Evolutionary conservation across 2,329 filamentous ascomycete genomes (phyloP).

Genomic region (Aspergillus aculeatinus): DNA sequence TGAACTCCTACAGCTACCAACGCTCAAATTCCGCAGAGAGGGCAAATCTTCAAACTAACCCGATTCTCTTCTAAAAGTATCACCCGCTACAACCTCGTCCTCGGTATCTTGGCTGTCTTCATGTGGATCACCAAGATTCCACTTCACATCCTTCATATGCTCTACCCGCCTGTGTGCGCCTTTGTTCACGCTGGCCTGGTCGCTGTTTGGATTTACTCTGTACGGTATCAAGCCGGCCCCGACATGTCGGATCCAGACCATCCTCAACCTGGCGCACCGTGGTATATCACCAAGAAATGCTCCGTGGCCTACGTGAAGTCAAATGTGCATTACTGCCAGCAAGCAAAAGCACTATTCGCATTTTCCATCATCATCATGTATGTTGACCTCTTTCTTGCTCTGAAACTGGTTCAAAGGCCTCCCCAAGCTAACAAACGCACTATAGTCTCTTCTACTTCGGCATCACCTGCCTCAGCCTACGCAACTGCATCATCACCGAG

Average conservation of each 20-base stretch:
- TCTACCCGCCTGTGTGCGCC: conserved; percentile 56
- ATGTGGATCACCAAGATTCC: conserved; percentile 59
- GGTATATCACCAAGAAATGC: conserved; percentile 65
- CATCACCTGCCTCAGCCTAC: conserved; percentile 50
- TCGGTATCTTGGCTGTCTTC: conserved; percentile 61
- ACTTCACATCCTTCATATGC: conserved; percentile 57
- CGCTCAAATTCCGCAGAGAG: background rate
- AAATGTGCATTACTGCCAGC: conserved; percentile 56
- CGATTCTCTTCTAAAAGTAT: conserved; percentile 43
- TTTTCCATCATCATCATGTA: conserved; percentile 58
- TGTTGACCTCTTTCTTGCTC: conserved; percentile 27
- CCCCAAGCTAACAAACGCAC: conserved; percentile 13
- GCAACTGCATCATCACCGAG: conserved; percentile 47
- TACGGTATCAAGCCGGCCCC: conserved; percentile 56
- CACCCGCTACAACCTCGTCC: conserved; percentile 61
- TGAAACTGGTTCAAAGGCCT: background rate
- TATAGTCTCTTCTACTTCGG: conserved; percentile 51
- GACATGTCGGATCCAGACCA: conserved; percentile 59
- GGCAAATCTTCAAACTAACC: conserved; percentile 11
- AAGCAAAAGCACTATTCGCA: conserved; percentile 60
- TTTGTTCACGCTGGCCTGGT: conserved; percentile 53
- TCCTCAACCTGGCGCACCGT: conserved; percentile 56
- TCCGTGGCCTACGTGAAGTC: conserved; percentile 48
- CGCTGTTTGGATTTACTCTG: conserved; percentile 55
- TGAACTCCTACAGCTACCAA: background rate